A percentile compares a stretch with the other conserved stretches of the same genome.
These are phyloP conservation scores for Yarrowia deformans DNA, from an alignment of 805 yeast genomes.

Conservation along the genomic window DNA sequence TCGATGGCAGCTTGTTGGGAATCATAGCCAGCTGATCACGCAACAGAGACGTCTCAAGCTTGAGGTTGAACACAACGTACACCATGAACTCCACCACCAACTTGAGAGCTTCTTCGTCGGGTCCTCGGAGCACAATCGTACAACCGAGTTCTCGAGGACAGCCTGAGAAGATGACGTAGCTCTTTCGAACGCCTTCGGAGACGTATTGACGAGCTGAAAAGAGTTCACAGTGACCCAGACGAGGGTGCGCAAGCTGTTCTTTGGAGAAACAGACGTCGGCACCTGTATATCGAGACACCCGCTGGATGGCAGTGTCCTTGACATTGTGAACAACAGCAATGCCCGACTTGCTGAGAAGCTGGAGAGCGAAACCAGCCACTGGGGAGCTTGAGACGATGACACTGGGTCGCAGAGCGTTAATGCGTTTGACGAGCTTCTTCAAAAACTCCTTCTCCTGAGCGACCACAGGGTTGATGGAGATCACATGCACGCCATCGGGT, in stretches of 20 bases:
- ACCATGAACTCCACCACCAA: slow-evolving; percentile 81
- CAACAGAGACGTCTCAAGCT: slow-evolving; percentile 77
- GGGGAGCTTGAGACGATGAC: slow-evolving; percentile 78
- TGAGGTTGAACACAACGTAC: slow-evolving; percentile 77
- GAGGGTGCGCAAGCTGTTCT: slow-evolving; percentile 78
- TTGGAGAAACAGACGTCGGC: slow-evolving; percentile 87
- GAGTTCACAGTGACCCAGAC: slow-evolving; percentile 74
- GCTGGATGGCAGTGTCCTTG: slow-evolving; percentile 80
- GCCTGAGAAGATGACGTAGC: slow-evolving; percentile 82
- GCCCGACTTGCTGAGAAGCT: slow-evolving; percentile 72
- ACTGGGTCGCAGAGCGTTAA: slow-evolving; percentile 77
- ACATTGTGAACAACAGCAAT: slow-evolving; percentile 82
- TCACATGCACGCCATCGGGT: slow-evolving; percentile 71
- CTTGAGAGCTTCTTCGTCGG: slow-evolving; percentile 68
- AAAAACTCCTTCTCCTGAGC: slow-evolving; percentile 89
- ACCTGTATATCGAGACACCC: slow-evolving; percentile 77
- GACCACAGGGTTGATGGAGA: slow-evolving; percentile 81
- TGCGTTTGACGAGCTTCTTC: slow-evolving; percentile 78
- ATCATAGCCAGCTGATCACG: slow-evolving; percentile 68
- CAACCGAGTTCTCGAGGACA: slow-evolving; percentile 77
- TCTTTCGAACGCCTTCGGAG: slow-evolving; percentile 60
- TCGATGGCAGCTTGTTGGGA: slow-evolving; percentile 43
- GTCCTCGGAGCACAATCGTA: slow-evolving; percentile 87
- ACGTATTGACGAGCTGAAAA: slow-evolving; percentile 76
- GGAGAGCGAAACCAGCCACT: slow-evolving; percentile 82